Base-by-base conservation (phyloP, 2,329 filamentous ascomycete species). In the Ciborinia camelliae region DNA sequence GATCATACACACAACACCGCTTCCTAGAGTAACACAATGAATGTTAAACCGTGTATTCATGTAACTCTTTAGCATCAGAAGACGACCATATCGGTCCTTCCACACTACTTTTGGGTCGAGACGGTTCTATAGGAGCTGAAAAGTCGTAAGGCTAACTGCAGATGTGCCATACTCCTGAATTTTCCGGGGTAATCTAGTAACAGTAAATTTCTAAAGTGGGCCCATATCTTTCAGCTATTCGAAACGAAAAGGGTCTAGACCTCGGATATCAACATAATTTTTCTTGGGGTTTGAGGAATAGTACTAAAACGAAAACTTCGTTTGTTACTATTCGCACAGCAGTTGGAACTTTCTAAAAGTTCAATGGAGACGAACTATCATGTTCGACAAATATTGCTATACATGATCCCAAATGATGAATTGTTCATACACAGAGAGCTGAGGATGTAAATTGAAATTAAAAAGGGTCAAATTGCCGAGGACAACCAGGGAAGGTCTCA, bases 271-370 rank as follows among this genome's bases (percentile, higher is more conserved):
- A 9, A n/a, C 26, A 26, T 32, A 1, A 26, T 35, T 26, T 2
- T 15, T 35, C 28, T 26, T 2, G 4, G 15, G 14, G 9, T 35
- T 35, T 37, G 30, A 4, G 5, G 3, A 5, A 47, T 18, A 58
- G 43, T 10, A n/a, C 28, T 47, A 5, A 20, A 35, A 18, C n/a
- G 28, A 20, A 58, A 35, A 32, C 28, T 47, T 35, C 28, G 39
- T 23, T 35, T 8, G 20, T 23, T n/a, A 26, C 28, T 14, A 47
- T 47, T 7, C 41, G 26, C 20, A 58, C 30, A 47, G 26, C 30
- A 35, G 14, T 59, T 47, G 55, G n/a, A 59, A 59, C 55, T 59
- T 59, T 47, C 30, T 43, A 47, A 47, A 47, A 47, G 41, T 30
- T 23, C 15, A 23, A 23, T 26, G 20, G n/a, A 8, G 32, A 35